phyloP scores from a whole-genome alignment of 352 stramenopile species.

The Halophytophthora polymorphica region DNA sequence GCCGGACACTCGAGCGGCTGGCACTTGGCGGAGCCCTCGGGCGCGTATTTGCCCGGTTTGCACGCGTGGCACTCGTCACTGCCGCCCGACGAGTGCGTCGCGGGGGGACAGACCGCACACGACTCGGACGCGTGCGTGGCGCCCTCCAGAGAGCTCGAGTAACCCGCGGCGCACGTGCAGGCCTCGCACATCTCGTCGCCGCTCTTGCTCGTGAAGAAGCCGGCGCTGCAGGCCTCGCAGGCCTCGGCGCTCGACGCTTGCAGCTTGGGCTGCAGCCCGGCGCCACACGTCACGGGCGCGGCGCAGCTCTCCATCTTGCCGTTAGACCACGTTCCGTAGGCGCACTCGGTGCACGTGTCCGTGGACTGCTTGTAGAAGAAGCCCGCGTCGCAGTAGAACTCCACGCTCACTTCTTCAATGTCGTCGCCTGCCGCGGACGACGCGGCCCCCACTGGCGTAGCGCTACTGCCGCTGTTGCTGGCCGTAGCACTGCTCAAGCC shows the following conservation, averaged over 20 bases:
- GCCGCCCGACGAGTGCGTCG: conserved; percentile 24
- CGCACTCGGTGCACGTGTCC: conserved; percentile 27
- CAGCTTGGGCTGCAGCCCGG: conserved; percentile 26
- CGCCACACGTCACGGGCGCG: conserved; percentile 29
- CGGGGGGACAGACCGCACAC: conserved; percentile 20
- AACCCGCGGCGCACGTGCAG: conserved; percentile 23
- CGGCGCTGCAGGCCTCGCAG: conserved; percentile 27
- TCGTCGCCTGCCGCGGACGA: too few species aligned
- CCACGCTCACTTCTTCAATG: conserved; percentile 2
- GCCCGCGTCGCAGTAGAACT: conserved; percentile 30
- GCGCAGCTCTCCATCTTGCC: conserved; percentile 36
- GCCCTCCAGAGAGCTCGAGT: conserved; percentile 13
- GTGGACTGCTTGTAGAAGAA: conserved; percentile 33
- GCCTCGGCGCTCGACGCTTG: conserved; percentile 22
- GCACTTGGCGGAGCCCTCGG: conserved; percentile 22
- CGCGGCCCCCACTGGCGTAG: too few species aligned
- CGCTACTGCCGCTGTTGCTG: too few species aligned
- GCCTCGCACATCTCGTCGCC: conserved; percentile 44
- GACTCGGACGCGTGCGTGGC: conserved; percentile 9
- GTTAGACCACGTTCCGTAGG: conserved; percentile 45
- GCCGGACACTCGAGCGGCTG: conserved; percentile 24
- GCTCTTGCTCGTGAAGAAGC: conserved; percentile 34
- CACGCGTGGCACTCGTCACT: conserved; percentile 43
- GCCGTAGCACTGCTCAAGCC: too few species aligned
- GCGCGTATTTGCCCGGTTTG: conserved; percentile 25